Base-by-base conservation (phyloP, 2,329 filamentous ascomycete species). In the Beauveria brongniartii region DNA sequence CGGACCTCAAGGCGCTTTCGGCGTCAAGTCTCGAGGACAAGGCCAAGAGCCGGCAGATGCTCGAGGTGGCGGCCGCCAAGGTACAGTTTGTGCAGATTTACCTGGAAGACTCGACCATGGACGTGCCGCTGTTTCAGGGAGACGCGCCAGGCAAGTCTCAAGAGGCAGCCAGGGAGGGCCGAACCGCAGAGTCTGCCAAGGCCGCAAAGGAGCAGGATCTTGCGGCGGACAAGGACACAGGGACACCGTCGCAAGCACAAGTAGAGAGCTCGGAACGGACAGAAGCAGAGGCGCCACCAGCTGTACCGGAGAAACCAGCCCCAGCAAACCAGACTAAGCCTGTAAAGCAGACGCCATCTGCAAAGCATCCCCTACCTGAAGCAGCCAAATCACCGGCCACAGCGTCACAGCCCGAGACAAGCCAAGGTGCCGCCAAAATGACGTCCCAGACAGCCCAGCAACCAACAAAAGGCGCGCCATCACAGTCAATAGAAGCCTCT, bases 81-180 rank as follows among this genome's bases (percentile, higher is more conserved):
- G 74, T 87, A 20, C 84, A 88, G 69, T 84, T 86, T 69, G 83
- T 85, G 68, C 86, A 82, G 73, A 78, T 83, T 62, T 85, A 82
- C 68, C 74, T 83, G 64, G 85, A 82, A 61, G 83, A 88, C 68
- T 73, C 81, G 16, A 79, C 80, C 3, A 77, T 84, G 69, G 77
- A 78, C 43, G 71, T 84, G 7, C 79, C 80, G 0, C 14, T 34
- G 34, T 41, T 48, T 20, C 28, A 28, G 22, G 30, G 28, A 5
- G 43, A 30, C 6, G 18, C 16, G 16, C 16, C 41, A 37, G 4
- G 4, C 6, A 37, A 43, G n/a, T 4, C 43, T 5, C 46, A 26
- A 2, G 43, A 57, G 2, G 22, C 24, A 12, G 28, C 2, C 14
- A 18, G 30, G 24, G 8, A 30, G 30, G 2, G 26, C 40, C 2